Percentiles rank a stretch among this genome's conserved stretches.
Conservation (phyloP, 805 yeast species). For the Candida xyloterini region DNA sequence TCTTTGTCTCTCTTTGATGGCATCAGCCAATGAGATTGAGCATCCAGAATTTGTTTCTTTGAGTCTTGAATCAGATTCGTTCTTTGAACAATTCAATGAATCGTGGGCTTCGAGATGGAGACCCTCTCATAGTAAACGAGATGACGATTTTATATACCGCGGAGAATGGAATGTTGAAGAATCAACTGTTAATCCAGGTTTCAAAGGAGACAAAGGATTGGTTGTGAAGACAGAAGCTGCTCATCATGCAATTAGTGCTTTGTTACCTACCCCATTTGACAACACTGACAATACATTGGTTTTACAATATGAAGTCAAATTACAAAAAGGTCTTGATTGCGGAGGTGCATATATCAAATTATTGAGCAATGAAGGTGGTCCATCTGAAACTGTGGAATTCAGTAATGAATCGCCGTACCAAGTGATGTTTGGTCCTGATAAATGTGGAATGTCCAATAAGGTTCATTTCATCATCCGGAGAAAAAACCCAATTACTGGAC, state of each 20-base stretch:
- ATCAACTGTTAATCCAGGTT: slow-evolving; percentile 54
- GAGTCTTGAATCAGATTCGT: slow-evolving; percentile 41
- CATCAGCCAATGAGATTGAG: slow-evolving; percentile 19
- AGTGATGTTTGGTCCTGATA: slow-evolving; percentile 93
- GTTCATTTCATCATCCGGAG: slow-evolving; percentile 73
- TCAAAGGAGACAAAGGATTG: slow-evolving; percentile 67
- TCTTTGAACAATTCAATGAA: slow-evolving; percentile 63
- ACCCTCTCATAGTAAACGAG: slow-evolving; percentile 53
- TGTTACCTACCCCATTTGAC: slow-evolving; percentile 54
- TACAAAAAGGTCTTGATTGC: slow-evolving; percentile 74
- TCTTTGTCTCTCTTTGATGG: slow-evolving; percentile 11
- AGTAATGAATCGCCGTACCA: slow-evolving; percentile 69
- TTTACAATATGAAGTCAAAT: slow-evolving; percentile 84
- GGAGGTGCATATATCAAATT: slow-evolving; percentile 90
- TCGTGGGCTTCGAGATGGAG: slow-evolving; percentile 49
- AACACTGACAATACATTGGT: slow-evolving; percentile 67
- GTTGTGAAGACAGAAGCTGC: slow-evolving; percentile 75
- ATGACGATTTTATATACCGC: slow-evolving; percentile 53
- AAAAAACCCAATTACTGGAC: slow-evolving; percentile 51
- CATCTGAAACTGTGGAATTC: slow-evolving; percentile 42
- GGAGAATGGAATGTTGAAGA: slow-evolving; percentile 81
- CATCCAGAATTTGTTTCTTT: slow-evolving; percentile 39
- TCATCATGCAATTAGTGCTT: slow-evolving; percentile 75
- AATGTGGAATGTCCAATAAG: slow-evolving; percentile 77
- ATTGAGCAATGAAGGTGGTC: slow-evolving; percentile 43